phyloP scores from a whole-genome alignment of 371 early-diverging fungal genomes.

The Apophysomyces variabilis region DNA sequence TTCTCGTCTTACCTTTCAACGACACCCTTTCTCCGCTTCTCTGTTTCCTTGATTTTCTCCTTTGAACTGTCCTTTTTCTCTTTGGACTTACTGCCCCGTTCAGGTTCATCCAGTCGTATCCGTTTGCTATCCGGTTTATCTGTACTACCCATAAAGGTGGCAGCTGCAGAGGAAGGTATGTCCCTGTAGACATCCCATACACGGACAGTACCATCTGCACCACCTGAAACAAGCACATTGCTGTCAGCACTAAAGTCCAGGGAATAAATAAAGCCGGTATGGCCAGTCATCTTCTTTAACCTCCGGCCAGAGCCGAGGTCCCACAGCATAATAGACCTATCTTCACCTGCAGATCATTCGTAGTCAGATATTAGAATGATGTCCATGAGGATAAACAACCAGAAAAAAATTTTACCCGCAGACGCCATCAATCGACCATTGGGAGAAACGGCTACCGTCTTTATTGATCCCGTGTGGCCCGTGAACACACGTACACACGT shows the following conservation, averaged over 20 bases:
- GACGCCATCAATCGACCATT: conserved; percentile 94
- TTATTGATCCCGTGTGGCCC: conserved; percentile 88
- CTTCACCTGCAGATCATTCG: conserved; percentile 58
- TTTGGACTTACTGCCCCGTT: conserved; percentile 18
- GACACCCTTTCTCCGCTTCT: conserved; percentile 29
- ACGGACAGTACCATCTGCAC: conserved; percentile 90
- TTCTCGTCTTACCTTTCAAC: conserved; percentile 34
- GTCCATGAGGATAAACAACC: no score
- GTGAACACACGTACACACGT: conserved; percentile 91
- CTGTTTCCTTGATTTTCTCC: conserved; percentile 21
- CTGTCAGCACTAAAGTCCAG: conserved; percentile 87
- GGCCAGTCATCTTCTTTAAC: conserved; percentile 83
- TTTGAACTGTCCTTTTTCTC: conserved; percentile 13
- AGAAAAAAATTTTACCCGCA: conserved; percentile 58
- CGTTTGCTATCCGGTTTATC: conserved; percentile 26
- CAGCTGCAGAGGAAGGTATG: conserved; percentile 17
- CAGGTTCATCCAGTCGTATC: conserved; percentile 23
- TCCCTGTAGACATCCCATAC: conserved; percentile 91
- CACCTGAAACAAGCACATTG: conserved; percentile 86
- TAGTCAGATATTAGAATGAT: no score
- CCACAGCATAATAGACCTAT: conserved; percentile 89
- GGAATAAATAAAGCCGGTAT: conserved; percentile 83
- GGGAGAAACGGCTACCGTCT: conserved; percentile 91
- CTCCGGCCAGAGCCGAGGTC: conserved; percentile 89
- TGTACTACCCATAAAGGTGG: conserved; percentile 2